phyloP scores from a whole-genome alignment of 2,329 filamentous ascomycete species.

The Paracoccidioides lutzii region DNA sequence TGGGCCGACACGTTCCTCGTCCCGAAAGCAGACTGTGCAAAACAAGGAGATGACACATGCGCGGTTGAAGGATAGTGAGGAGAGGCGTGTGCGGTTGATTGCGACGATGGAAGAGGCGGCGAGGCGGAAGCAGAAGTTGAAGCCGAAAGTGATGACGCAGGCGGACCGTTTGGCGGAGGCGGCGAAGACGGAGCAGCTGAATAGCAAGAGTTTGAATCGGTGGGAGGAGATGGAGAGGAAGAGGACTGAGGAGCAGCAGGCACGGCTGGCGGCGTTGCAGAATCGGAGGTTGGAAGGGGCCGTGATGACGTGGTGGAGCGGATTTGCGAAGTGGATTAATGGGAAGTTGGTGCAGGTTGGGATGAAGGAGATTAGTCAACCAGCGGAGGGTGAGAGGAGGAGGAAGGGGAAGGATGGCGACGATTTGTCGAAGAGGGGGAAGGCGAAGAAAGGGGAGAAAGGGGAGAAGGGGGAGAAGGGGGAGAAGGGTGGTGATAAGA shows the following conservation, averaged over 20 bases:
- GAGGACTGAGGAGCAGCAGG: slow-evolving; percentile 68
- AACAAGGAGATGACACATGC: slow-evolving; percentile 48
- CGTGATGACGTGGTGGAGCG: slow-evolving; percentile 86
- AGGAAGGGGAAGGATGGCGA: slow-evolving; percentile 28
- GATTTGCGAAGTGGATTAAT: slow-evolving; percentile 69
- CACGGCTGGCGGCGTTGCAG: slow-evolving; percentile 74
- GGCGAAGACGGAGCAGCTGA: slow-evolving; percentile 67
- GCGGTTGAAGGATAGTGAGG: slow-evolving; percentile 37
- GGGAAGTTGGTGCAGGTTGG: slow-evolving; percentile 61
- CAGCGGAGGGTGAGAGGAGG: slow-evolving; percentile 36
- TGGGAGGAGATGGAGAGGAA: slow-evolving; percentile 92
- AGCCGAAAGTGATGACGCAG: slow-evolving; percentile 75
- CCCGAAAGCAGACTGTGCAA: slow-evolving; percentile 49
- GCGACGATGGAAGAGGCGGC: slow-evolving; percentile 50
- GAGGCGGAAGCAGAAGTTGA: slow-evolving; percentile 54
- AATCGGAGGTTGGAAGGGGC: slow-evolving; percentile 77
- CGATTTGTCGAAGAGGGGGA: neutral
- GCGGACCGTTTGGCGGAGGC: slow-evolving; percentile 73
- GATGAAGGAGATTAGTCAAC: slow-evolving; percentile 39
- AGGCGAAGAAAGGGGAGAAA: neutral
- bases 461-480: neutral
- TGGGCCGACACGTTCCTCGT: slow-evolving; percentile 49
- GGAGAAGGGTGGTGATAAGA: too few relatives aligned
- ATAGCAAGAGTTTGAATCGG: slow-evolving; percentile 77
- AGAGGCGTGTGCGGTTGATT: slow-evolving; percentile 34